A percentile compares a stretch with the other conserved stretches of the same genome.
These are phyloP conservation scores for Ogataea neopini DNA, from an alignment of 805 yeast genomes.

Conservation along the genomic window DNA sequence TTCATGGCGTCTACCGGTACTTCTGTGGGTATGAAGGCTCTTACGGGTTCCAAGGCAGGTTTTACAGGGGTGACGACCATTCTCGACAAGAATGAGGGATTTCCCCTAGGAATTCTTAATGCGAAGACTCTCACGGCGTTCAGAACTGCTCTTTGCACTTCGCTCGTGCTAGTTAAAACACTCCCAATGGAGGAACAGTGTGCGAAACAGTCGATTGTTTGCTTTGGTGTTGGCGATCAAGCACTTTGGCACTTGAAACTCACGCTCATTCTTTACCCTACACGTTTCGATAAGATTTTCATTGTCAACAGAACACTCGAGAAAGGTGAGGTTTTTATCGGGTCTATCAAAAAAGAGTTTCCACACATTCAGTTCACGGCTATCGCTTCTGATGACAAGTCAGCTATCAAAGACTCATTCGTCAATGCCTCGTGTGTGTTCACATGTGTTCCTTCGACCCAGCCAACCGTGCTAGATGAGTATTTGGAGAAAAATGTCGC, in stretches of 20 bases:
- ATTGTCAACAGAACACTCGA: constrained; percentile 45
- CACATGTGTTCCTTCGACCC: constrained; percentile 61
- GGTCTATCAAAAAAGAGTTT: constrained; percentile 36
- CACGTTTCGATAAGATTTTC: constrained; percentile 40
- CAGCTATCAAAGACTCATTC: constrained; percentile 29
- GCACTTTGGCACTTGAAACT: constrained; percentile 62
- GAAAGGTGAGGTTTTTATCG: constrained; percentile 38
- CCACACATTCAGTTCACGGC: constrained; percentile 27
- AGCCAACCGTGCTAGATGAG: constrained; percentile 42
- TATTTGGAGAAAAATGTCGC: constrained; percentile 29
- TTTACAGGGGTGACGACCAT: constrained; percentile 59
- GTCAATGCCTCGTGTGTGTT: constrained; percentile 48
- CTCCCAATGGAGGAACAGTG: constrained; percentile 28
- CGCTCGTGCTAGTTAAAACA: constrained; percentile 45
- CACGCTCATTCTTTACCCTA: constrained; percentile 42
- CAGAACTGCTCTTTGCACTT: constrained; percentile 62
- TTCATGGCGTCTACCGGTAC: constrained; percentile 68
- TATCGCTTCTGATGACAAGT: constrained; percentile 21
- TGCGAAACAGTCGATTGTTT: constrained; percentile 34
- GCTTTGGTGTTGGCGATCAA: constrained; percentile 65
- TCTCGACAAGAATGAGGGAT: constrained; percentile 52
- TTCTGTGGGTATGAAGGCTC: constrained; percentile 57
- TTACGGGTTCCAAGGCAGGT: constrained; percentile 59
- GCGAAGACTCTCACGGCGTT: constrained; percentile 64
- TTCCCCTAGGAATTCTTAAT: constrained; percentile 52